phyloP scores from a whole-genome alignment of 2,329 filamentous ascomycete genomes.

The Cercospora zeae-maydis region DNA sequence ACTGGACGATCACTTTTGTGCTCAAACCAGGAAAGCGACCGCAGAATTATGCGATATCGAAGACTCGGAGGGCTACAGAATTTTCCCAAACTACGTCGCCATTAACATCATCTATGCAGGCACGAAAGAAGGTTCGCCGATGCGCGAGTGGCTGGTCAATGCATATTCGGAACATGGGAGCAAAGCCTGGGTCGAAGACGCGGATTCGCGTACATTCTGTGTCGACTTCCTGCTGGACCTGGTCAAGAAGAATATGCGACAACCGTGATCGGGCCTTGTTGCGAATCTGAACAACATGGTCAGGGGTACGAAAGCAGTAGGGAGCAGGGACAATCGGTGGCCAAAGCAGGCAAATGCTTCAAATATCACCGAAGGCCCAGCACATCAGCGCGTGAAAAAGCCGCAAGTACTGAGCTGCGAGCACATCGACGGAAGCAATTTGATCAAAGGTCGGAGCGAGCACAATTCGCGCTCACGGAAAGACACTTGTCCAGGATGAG shows the following conservation, averaged over 20 bases:
- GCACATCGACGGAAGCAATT: not conserved
- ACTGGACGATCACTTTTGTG: not conserved
- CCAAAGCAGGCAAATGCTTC: not conserved
- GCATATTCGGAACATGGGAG: not conserved
- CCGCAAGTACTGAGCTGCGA: not conserved
- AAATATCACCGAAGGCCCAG: no score
- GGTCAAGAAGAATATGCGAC: not conserved
- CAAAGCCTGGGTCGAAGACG: not conserved
- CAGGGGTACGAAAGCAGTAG: not conserved
- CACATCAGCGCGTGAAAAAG: not conserved
- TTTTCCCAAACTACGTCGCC: not conserved
- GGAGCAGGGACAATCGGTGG: not conserved
- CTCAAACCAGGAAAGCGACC: not conserved
- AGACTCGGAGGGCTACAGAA: not conserved
- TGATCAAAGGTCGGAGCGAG: not conserved
- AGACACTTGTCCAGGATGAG: no score
- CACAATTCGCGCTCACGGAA: not conserved
- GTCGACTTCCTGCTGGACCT: not conserved
- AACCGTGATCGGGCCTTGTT: not conserved
- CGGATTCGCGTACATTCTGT: not conserved
- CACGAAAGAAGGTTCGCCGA: not conserved
- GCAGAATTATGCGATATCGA: not conserved
- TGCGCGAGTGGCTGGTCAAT: not conserved
- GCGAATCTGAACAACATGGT: not conserved
- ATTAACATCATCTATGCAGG: conserved; percentile 3